Conservation (phyloP, 306 rosid genomes). For the Cicer chorassanicum region DNA sequence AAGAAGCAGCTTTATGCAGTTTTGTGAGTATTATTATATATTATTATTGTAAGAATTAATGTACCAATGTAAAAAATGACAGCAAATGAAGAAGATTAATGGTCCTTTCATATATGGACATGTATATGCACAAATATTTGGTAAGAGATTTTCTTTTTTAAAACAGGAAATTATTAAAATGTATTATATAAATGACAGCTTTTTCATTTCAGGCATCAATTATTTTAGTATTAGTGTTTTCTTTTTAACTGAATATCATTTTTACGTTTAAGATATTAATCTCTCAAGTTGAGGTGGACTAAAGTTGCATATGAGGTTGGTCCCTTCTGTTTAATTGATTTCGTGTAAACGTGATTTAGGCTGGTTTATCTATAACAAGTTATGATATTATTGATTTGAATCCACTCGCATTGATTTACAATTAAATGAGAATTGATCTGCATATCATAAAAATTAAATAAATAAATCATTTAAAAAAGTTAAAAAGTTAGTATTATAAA, state of each 20-base stretch:
- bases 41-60: slow-evolving; percentile 56
- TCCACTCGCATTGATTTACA: no score
- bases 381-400: no score
- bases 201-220: slow-evolving; percentile 41
- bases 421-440: no score
- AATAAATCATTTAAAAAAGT: no score
- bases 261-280: no score
- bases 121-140: slow-evolving; percentile 47
- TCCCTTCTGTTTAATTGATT: no score
- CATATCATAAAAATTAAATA: no score
- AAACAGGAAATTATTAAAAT: not conserved
- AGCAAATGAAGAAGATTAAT: slow-evolving; percentile 42
- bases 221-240: not conserved
- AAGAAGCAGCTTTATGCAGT: slow-evolving; percentile 51
- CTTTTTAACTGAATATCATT: not conserved
- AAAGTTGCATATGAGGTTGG: no score
- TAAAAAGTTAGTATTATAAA: no score
- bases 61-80: slow-evolving; percentile 53
- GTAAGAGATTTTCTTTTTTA: not conserved
- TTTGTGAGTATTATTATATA: slow-evolving; percentile 51
- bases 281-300: no score
- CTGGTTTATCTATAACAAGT: no score
- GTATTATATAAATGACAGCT: slow-evolving; percentile 59
- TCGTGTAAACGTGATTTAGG: no score
- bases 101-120: slow-evolving; percentile 42